Percentiles rank a stretch among this genome's conserved stretches.
phyloP scores from a whole-genome alignment of 495 filamentous ascomycete genomes.

The Aspergillus cristatus region DNA sequence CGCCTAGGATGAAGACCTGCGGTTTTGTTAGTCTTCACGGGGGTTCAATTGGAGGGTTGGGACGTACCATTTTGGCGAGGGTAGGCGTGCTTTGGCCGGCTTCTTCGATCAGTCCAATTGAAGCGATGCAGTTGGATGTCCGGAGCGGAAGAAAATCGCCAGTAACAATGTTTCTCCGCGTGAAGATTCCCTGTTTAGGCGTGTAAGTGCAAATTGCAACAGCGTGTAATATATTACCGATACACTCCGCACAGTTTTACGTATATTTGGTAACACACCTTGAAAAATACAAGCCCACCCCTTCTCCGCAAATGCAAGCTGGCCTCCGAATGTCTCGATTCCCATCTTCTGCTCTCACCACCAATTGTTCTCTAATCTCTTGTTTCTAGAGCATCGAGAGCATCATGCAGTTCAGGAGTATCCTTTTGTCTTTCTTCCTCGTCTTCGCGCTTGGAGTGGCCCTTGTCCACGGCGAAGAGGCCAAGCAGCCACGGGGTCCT shows the following conservation, averaged over 20 bases:
- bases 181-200: not conserved
- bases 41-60: not conserved
- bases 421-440: conserved; percentile 58
- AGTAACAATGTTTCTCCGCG: conserved; percentile 31
- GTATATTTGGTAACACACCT: too few relatives aligned
- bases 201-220: not conserved
- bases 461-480: conserved; percentile 63
- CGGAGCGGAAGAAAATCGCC: conserved; percentile 22
- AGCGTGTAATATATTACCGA: too few relatives aligned
- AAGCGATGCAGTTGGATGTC: conserved; percentile 2
- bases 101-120: conserved; percentile 1
- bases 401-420: conserved; percentile 42
- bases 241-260: too few relatives aligned
- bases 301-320: conserved; percentile 35
- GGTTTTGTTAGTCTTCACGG: conserved; percentile 1
- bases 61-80: conserved; percentile 26
- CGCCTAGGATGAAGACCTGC: conserved; percentile 73
- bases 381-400: conserved; percentile 1
- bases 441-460: conserved; percentile 55
- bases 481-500: conserved; percentile 66
- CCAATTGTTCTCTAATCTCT: conserved; percentile 3
- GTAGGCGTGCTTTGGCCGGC: conserved; percentile 1
- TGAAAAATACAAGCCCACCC: conserved; percentile 6
- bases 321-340: conserved; percentile 20
- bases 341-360: conserved; percentile 5